Percentiles rank a stretch among this genome's conserved stretches.
phyloP scores from a whole-genome alignment of 257 asterid genomes.

The Verbena officinalis region DNA sequence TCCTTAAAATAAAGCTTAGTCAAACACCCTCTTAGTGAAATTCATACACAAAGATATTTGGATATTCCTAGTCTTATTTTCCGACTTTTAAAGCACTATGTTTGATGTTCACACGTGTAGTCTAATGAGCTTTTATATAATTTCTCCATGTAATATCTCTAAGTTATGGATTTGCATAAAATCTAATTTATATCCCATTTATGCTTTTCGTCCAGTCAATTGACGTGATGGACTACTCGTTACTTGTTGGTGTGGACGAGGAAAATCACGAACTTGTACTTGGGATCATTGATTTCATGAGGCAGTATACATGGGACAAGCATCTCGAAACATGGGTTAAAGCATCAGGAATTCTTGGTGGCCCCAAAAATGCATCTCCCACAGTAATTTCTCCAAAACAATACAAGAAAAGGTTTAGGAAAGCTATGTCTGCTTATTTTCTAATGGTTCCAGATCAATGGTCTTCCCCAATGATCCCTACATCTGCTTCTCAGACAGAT shows the following conservation, averaged over 20 bases:
- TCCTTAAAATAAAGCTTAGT: too few species aligned
- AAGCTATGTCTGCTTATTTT: slow-evolving; percentile 86
- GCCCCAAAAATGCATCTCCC: slow-evolving; percentile 68
- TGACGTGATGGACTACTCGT: slow-evolving; percentile 86
- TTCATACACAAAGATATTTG: neutral
- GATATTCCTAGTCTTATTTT: too few species aligned
- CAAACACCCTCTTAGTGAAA: slow-evolving; percentile 14
- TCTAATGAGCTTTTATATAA: neutral
- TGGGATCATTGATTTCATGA: slow-evolving; percentile 84
- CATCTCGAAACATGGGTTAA: slow-evolving; percentile 92
- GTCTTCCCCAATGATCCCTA: slow-evolving; percentile 45
- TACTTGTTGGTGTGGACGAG: slow-evolving; percentile 78
- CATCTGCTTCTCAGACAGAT: slow-evolving; percentile 37
- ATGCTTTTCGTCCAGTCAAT: slow-evolving; percentile 54
- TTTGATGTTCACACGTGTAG: neutral
- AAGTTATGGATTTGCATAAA: neutral
- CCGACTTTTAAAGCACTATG: neutral
- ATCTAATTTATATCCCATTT: slow-evolving; percentile 11
- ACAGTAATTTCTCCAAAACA: slow-evolving; percentile 75
- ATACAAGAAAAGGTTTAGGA: slow-evolving; percentile 77
- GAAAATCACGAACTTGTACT: slow-evolving; percentile 72
- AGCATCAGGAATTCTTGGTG: slow-evolving; percentile 79
- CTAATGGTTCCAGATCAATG: slow-evolving; percentile 83
- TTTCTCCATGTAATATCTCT: neutral
- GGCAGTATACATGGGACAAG: slow-evolving; percentile 92